Percentiles rank a stretch among this genome's conserved stretches.
Evolutionary conservation across 805 yeast species (phyloP).

Genomic region (Zygotorulaspora florentina): DNA sequence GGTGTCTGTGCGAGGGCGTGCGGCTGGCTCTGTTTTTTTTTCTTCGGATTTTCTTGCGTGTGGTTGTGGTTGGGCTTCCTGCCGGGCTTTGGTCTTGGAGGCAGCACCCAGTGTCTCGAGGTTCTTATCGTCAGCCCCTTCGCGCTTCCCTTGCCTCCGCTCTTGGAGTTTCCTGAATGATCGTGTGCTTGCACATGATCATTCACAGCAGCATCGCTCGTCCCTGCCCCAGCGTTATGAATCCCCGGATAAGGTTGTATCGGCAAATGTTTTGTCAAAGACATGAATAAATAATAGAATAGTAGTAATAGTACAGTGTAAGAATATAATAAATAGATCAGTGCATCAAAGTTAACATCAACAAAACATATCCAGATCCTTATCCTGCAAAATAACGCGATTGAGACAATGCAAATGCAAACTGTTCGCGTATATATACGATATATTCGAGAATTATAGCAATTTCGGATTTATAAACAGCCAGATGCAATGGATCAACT

Average conservation of each 20-base stretch:
- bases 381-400: not conserved
- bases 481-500: too few species aligned
- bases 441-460: too few species aligned
- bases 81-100: constrained; percentile 80
- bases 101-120: constrained; percentile 77
- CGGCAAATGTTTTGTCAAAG: constrained; percentile 16
- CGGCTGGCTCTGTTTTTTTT: constrained; percentile 5
- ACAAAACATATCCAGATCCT: not conserved
- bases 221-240: constrained; percentile 1
- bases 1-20: too few species aligned
- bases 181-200: constrained; percentile 2
- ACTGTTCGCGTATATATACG: too few species aligned
- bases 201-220: not conserved
- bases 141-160: constrained; percentile 19
- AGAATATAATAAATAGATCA: constrained; percentile 1
- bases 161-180: constrained; percentile 6
- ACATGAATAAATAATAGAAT: constrained; percentile 3
- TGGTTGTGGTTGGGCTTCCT: constrained; percentile 41
- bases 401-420: not conserved
- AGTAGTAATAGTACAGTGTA: constrained; percentile 1
- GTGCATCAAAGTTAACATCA: not conserved
- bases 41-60: constrained; percentile 1
- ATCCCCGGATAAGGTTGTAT: constrained; percentile 16
- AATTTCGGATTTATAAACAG: too few species aligned
- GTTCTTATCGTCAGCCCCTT: constrained; percentile 43